A percentile compares a stretch with the other conserved stretches of the same genome.
These are phyloP conservation scores for Dinochytrium kinnereticum DNA, from an alignment of 371 early-diverging fungal species.

Conservation along the genomic window DNA sequence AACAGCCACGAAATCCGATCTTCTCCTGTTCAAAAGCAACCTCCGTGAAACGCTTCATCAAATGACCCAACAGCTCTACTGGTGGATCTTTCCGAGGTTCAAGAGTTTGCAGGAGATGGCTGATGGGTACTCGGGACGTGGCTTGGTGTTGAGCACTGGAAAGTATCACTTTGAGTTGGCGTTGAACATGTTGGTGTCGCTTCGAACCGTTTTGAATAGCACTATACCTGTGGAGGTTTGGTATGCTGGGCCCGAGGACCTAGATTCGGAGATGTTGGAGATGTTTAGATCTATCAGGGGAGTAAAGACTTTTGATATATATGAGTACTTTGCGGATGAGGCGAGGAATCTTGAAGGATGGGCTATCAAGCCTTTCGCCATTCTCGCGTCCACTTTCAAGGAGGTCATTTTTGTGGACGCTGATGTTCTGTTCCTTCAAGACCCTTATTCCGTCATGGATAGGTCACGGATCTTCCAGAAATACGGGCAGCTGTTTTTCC, in stretches of 20 bases:
- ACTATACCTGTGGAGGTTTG: constrained; percentile 75
- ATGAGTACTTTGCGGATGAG: constrained; percentile 49
- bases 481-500: constrained; percentile 65
- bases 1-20: not conserved
- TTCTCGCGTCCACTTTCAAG: constrained; percentile 67
- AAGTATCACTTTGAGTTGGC: constrained; percentile 67
- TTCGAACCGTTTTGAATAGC: constrained; percentile 62
- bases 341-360: constrained; percentile 51
- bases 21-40: not conserved
- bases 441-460: constrained; percentile 64
- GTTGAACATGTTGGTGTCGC: constrained; percentile 56
- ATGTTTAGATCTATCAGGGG: constrained; percentile 34
- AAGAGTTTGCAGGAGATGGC: not conserved
- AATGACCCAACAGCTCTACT: constrained; percentile 24
- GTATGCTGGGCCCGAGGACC: constrained; percentile 64
- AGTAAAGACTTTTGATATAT: constrained; percentile 59
- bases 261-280: constrained; percentile 38
- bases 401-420: constrained; percentile 77
- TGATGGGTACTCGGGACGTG: constrained; percentile 42
- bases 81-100: constrained; percentile 14
- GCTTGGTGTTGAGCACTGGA: constrained; percentile 74
- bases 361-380: constrained; percentile 71
- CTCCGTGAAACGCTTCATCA: constrained; percentile 2
- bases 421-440: constrained; percentile 70
- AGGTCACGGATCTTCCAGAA: constrained; percentile 58